phyloP scores from a whole-genome alignment of 1,284 basidiomycete species.

The Polyporus tsugae region DNA sequence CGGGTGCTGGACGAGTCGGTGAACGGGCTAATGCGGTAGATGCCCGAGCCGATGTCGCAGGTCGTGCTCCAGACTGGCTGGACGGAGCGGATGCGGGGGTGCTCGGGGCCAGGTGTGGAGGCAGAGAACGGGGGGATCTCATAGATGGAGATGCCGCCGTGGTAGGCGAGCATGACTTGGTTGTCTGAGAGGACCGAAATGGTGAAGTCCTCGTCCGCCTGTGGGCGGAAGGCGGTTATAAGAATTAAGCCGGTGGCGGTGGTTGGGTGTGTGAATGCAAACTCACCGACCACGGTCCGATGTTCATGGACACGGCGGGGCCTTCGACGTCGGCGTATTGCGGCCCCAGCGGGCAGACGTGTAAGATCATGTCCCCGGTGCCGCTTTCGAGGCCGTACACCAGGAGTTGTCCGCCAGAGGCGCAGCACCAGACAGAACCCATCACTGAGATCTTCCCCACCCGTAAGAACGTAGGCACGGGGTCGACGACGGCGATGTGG shows the following conservation, averaged over 20 bases:
- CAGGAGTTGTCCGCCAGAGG: conserved; percentile 25
- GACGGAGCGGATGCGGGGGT: conserved; percentile 10
- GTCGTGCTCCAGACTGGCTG: conserved; percentile 27
- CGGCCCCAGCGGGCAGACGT: conserved; percentile 24
- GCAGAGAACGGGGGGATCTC: conserved; percentile 23
- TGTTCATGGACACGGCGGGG: conserved; percentile 27
- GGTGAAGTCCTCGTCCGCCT: conserved; percentile 34
- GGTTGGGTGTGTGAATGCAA: not conserved
- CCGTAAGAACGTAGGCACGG: conserved; percentile 24
- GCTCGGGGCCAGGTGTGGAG: not conserved
- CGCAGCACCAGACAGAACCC: conserved; percentile 33
- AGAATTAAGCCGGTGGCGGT: not conserved
- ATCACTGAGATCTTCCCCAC: conserved; percentile 28
- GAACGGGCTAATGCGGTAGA: conserved; percentile 32
- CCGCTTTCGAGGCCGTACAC: conserved; percentile 32
- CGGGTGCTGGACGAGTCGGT: conserved; percentile 22
- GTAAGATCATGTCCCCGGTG: conserved; percentile 29
- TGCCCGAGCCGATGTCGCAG: conserved; percentile 33
- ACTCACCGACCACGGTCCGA: conserved; percentile 34
- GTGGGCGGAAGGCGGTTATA: not conserved
- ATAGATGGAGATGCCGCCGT: conserved; percentile 29
- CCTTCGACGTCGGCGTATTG: conserved; percentile 11
- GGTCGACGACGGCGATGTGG: conserved; percentile 27
- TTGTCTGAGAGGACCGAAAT: conserved; percentile 30
- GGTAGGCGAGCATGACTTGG: conserved; percentile 32